Evolutionary conservation across 2,329 filamentous ascomycete species (phyloP).

Genomic region (Magnaporthiopsis rhizophila): DNA sequence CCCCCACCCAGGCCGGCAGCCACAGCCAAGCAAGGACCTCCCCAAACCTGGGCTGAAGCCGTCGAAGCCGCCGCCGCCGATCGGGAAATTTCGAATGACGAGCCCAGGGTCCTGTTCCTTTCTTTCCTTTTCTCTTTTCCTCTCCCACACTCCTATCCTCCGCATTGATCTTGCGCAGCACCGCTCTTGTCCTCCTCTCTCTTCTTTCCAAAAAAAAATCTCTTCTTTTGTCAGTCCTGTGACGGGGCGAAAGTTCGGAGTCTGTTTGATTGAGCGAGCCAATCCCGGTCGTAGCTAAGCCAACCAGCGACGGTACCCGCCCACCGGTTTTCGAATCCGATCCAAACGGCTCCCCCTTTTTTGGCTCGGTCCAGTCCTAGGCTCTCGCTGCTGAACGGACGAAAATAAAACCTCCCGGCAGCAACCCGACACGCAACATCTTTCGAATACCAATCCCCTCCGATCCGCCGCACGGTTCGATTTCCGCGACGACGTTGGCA

Average conservation of each 20-base stretch:
- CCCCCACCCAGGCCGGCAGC: background rate
- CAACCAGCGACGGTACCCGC: background rate
- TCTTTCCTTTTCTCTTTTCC: background rate
- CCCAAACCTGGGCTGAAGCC: background rate
- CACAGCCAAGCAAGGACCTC: background rate
- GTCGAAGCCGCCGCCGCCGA: background rate
- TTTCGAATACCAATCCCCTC: background rate
- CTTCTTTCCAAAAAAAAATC: background rate
- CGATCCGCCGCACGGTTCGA: background rate
- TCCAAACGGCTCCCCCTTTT: background rate
- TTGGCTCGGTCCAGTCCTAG: background rate
- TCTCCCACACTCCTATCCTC: background rate
- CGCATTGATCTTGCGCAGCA: background rate
- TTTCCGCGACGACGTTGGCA: background rate
- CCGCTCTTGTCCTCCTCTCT: background rate
- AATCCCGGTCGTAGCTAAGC: slow-evolving; percentile 5
- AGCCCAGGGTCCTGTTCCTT: background rate
- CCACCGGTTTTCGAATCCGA: background rate
- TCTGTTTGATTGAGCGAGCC: background rate
- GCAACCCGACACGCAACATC: background rate
- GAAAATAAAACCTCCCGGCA: background rate
- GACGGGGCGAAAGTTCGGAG: background rate
- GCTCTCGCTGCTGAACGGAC: background rate
- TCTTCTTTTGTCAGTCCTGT: background rate
- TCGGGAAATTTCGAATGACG: background rate